Evolutionary conservation across 1,284 basidiomycete species (phyloP), one percentile per base, ranked within the genome.

Genomic region (Ceratobasidium papillatum): DNA sequence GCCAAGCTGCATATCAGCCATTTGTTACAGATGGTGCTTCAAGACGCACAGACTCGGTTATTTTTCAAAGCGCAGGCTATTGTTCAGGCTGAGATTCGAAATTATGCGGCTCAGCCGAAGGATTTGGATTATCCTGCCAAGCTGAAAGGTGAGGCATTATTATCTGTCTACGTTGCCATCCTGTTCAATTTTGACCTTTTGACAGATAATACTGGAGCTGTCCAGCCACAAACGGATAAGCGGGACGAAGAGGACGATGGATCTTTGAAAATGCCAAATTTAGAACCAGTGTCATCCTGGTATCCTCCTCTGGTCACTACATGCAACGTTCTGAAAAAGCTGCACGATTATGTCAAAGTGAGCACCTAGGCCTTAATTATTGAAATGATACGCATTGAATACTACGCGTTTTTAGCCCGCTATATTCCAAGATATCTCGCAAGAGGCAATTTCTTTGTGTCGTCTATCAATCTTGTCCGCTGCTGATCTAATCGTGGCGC

Each of bases 21-120:
- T 68, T 84, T 98, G 5, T 83, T 98, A 51, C 88, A 93, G 80
- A 94, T 95, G 88, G 91, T 98, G 0, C 83, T 97, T 27, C 95
- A 97, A 81, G 96, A 98, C 80, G 94, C 95, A 0, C 96, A 98
- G 84, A 98, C 96, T 5, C 85, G 95, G 68, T 82, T 98, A 65
- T 94, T 98, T 78, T 98, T 98, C 86, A 92, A 96, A 80, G 95
- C 95, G 8, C 95, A 98, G 82, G 88, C 94, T 0, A 87, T 97
- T 62, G 90, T 98, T 58, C 93, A 96, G 80, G 87, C 88, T 36
- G 95, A 98, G 64, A 94, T 98, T 52, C 84, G 91, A 78, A 90
- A 93, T 80, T 97, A 92, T 82, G 85, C 86, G 0, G 90, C 94
- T 0, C 92, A 89, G 77, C 82, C 86, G 5, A 90, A 90, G 78